These are phyloP conservation scores for Aspergillus nanangensis DNA, from an alignment of 495 filamentous ascomycete species.

Conservation along the genomic window DNA sequence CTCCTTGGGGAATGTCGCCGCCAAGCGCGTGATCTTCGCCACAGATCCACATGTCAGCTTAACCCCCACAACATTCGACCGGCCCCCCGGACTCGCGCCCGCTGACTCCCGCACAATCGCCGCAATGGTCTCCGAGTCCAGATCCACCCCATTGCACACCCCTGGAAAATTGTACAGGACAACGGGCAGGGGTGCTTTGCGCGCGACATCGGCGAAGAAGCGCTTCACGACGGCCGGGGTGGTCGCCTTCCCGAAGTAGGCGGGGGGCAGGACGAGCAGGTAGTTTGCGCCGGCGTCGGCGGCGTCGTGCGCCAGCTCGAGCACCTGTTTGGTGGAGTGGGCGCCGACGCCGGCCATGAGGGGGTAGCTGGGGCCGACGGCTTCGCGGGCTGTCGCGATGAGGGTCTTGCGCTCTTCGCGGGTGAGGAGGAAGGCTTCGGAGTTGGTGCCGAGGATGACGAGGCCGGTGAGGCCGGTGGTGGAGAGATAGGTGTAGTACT, in stretches of 20 bases:
- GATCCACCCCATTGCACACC: constrained; percentile 67
- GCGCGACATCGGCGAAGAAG: constrained; percentile 59
- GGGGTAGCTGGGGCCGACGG: constrained; percentile 47
- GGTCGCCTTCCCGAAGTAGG: constrained; percentile 61
- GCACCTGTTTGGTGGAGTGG: constrained; percentile 60
- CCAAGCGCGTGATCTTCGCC: constrained; percentile 58
- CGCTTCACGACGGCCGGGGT: constrained; percentile 50
- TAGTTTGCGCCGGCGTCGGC: constrained; percentile 54
- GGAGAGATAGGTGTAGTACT: constrained; percentile 56
- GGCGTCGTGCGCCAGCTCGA: constrained; percentile 56
- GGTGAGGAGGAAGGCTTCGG: constrained; percentile 61
- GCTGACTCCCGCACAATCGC: constrained; percentile 42
- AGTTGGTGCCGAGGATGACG: constrained; percentile 61
- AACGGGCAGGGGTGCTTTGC: constrained; percentile 47
- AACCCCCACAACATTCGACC: constrained; percentile 55
- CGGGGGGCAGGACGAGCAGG: constrained; percentile 56
- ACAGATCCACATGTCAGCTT: constrained; percentile 69
- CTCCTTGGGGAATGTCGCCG: constrained; percentile 48
- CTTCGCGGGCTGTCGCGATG: constrained; percentile 46
- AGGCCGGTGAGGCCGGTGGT: constrained; percentile 51
- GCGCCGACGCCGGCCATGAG: constrained; percentile 61
- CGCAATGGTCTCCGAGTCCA: constrained; percentile 59
- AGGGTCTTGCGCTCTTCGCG: constrained; percentile 53
- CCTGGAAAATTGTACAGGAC: constrained; percentile 71
- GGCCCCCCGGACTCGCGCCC: constrained; percentile 38